Conservation (phyloP, 805 yeast species). For the Starmerella tilneyi region DNA sequence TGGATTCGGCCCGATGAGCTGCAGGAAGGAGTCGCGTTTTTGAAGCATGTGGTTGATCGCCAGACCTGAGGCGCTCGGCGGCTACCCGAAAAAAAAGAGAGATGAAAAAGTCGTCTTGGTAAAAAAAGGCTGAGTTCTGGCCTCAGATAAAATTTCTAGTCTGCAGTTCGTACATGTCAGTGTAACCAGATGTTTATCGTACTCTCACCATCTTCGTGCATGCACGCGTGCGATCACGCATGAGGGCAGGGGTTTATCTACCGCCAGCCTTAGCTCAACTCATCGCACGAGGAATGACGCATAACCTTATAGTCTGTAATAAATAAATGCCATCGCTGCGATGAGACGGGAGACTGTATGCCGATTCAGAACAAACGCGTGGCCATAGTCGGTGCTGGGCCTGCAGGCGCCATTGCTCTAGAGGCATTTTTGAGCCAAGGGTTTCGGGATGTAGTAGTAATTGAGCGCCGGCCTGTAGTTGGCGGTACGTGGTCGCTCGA, state of each 20-base stretch:
- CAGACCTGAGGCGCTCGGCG: too few species aligned
- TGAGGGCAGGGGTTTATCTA: background rate
- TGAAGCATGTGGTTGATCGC: slow-evolving; percentile 1
- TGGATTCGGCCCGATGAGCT: slow-evolving; percentile 15
- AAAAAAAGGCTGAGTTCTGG: too few species aligned
- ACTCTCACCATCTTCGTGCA: background rate
- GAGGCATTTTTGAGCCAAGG: slow-evolving; percentile 15
- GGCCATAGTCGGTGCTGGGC: slow-evolving; percentile 22
- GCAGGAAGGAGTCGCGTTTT: slow-evolving; percentile 10
- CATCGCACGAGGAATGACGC: slow-evolving; percentile 6
- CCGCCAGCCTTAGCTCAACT: background rate
- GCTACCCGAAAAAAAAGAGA: too few species aligned
- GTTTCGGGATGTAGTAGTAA: slow-evolving; percentile 13
- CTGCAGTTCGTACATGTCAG: too few species aligned
- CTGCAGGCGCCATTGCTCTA: slow-evolving; percentile 20
- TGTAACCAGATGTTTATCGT: too few species aligned
- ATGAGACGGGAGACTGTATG: background rate
- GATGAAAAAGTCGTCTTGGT: too few species aligned
- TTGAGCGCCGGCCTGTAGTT: slow-evolving; percentile 15
- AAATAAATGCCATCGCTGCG: background rate
- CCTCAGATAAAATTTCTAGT: too few species aligned
- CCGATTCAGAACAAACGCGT: slow-evolving; percentile 2
- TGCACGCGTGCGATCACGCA: background rate
- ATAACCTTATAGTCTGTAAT: background rate
- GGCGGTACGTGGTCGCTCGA: slow-evolving; percentile 23